Evolutionary conservation across 2,329 filamentous ascomycete species (phyloP), one percentile per base, ranked within the genome.

Genomic region (Diaporthe nobilis): DNA sequence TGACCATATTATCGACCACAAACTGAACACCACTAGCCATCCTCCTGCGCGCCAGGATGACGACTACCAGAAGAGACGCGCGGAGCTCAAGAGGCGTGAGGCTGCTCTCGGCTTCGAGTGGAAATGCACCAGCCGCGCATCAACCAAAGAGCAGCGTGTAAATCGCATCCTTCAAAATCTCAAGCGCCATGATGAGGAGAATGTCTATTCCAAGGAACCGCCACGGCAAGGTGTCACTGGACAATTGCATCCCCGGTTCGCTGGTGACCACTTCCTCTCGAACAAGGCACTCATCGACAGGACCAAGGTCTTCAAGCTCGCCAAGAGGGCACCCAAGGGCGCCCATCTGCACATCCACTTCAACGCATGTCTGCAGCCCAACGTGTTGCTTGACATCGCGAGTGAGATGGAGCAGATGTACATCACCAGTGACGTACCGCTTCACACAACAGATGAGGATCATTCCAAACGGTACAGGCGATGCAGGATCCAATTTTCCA

Each of bases 261-360:
- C 86, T 0, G 88, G 88, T 37, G 90, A 91, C 78, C 91, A 92
- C 81, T 93, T 91, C 80, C 83, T 92, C 34, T 86, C 87, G 71
- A 92, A 92, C 79, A 81, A 86, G 60, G 82, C 87, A 72, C 82
- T 90, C 55, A 90, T 93, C 78, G 82, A 88, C 51, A 71, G 86
- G 63, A 94, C 93, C 12, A 82, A 85, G 58, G 80, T 95, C 20
- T 90, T 92, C 78, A 78, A 85, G 39, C 87, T 93, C 37, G 89
- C 91, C 8, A 85, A 85, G 44, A 81, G 82, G 74, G 89, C 94
- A 86, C 94, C 94, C 57, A 95, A 95, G 82, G 94, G 93, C 3
- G 89, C 89, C 0, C 92, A 95, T 81, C 85, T 95, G 34, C 94
- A 95, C 82, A 89, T 95, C 34, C 94, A 95, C 82, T 95, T 94